Base-by-base conservation (phyloP, 73 alveolate genomes). In the Diophrys appendiculata region DNA sequence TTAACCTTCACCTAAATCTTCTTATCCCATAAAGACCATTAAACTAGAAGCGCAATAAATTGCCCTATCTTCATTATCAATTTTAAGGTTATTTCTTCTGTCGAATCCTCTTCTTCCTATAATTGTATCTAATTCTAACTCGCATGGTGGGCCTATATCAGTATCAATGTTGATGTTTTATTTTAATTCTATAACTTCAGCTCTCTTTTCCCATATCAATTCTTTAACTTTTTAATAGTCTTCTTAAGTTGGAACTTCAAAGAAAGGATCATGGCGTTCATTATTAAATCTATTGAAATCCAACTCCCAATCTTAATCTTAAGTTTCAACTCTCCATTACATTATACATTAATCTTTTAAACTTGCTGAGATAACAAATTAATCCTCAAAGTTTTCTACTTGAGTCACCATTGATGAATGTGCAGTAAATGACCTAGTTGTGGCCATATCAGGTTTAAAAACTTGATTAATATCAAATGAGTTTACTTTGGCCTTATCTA, bases 91-190 rank as follows among this genome's bases (percentile, higher is more conserved):
- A 73, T 94, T 90, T 86, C 99, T 85, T 81, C 98, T 90, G 71
- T 96, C 98, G 82, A 78, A 90, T 0, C 99, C 99, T 78, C 97
- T 93, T 76, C 99, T 90, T 22, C 99, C 99, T 56, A 82, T 82
- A 0, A 81, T 76, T 1, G 85, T 71, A 76, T 90, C 96, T 8
- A 90, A 54, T 53, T 77, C 82, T 2, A 90, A 77, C 32, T 90
- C 86, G 35, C 80, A 70, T n/a, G 91, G 87, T 0, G 90, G 90
- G 34, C 75, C 73, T 53, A 54, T 69, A n/a, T 64, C 74, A 52
- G 80, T 91, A 35, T 90, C 92, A 26, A 67, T 13, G 79, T 92
- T 93, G 0, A 89, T 84, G 82, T 89, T 88, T 76, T 92, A 72
- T 28, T 89, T 88, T 13, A 86, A 80, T 60, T 91, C 95, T 0